These are phyloP conservation scores for Miscanthus sacchariflorus DNA, from an alignment of 202 grass and related monocot genomes.

Conservation along the genomic window DNA sequence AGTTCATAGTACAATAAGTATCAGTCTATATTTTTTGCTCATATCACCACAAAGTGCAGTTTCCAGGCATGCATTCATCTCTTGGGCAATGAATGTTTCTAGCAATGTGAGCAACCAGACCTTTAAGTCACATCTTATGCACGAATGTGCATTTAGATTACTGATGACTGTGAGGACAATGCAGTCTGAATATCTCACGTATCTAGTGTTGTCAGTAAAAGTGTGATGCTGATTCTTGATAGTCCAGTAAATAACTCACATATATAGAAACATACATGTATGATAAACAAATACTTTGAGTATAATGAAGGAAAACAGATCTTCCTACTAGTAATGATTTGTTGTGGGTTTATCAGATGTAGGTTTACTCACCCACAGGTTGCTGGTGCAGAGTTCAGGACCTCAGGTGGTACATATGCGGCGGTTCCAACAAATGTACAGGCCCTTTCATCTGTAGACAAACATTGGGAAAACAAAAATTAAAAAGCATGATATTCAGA, in stretches of 20 bases:
- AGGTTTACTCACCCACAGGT: conserved; percentile 80
- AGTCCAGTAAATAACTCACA: conserved; percentile 6
- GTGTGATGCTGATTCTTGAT: conserved; percentile 4
- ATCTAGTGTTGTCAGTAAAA: conserved; percentile 7
- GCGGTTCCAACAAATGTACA: conserved; percentile 99
- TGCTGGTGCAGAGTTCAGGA: conserved; percentile 93
- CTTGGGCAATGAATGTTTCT: neutral
- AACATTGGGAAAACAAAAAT: conserved; percentile 34
- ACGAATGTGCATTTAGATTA: neutral
- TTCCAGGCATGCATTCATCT: neutral
- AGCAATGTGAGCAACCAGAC: neutral
- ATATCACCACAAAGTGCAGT: conserved; percentile 25
- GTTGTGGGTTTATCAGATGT: neutral
- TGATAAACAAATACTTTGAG: conserved; percentile 6
- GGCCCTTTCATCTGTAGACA: conserved; percentile 78
- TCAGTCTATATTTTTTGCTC: neutral
- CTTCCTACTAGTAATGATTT: conserved; percentile 1
- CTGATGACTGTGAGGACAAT: neutral
- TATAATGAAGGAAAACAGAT: conserved; percentile 2
- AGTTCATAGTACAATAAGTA: conserved; percentile 30
- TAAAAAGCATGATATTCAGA: conserved; percentile 24
- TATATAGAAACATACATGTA: conserved; percentile 8
- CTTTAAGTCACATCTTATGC: conserved; percentile 17
- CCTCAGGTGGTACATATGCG: conserved; percentile 96
- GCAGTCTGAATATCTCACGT: conserved; percentile 9